A percentile compares a stretch with the other conserved stretches of the same genome.
These are phyloP conservation scores for Podaxis mareebaensis DNA, from an alignment of 768 basidiomycete genomes.

Conservation along the genomic window DNA sequence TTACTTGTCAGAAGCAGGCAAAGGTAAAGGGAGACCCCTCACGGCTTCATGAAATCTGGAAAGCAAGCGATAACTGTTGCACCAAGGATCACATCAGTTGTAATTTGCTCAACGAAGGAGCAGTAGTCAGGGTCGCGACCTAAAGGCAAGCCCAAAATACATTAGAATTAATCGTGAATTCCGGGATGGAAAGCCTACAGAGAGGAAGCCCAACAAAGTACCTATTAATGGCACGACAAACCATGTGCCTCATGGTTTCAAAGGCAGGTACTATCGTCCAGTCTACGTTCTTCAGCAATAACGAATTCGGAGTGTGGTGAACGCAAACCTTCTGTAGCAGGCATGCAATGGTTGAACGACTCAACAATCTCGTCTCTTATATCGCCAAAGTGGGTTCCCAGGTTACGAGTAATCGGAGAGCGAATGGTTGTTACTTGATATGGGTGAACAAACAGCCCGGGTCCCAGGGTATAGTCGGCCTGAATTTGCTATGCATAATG, in stretches of 20 bases:
- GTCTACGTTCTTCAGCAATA: slow-evolving; percentile 25
- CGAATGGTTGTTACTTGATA: slow-evolving; percentile 34
- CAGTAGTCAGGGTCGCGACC: slow-evolving; percentile 37
- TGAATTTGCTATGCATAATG: too few species aligned
- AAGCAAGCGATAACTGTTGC: slow-evolving; percentile 31
- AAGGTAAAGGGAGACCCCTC: slow-evolving; percentile 5
- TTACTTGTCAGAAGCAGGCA: neutral
- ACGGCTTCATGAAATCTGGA: slow-evolving; percentile 43
- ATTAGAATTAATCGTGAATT: neutral
- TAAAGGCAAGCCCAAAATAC: slow-evolving; percentile 13
- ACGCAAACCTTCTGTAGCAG: neutral
- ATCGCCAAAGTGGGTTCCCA: slow-evolving; percentile 30
- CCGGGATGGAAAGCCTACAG: slow-evolving; percentile 1
- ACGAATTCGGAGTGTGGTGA: too few species aligned
- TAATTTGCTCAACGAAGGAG: slow-evolving; percentile 29
- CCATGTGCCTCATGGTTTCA: slow-evolving; percentile 29
- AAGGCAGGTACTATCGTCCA: slow-evolving; percentile 36
- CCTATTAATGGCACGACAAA: slow-evolving; percentile 44
- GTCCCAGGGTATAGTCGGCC: slow-evolving; percentile 25
- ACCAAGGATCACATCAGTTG: slow-evolving; percentile 30
- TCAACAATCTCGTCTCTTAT: slow-evolving; percentile 46
- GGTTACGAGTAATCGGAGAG: slow-evolving; percentile 30
- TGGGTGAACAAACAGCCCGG: slow-evolving; percentile 23
- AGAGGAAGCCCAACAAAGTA: slow-evolving; percentile 29
- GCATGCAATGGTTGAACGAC: slow-evolving; percentile 34